Percentiles rank a stretch among this genome's conserved stretches.
phyloP scores from a whole-genome alignment of 176 grass and related monocot species.

The Oryza officinalis region DNA sequence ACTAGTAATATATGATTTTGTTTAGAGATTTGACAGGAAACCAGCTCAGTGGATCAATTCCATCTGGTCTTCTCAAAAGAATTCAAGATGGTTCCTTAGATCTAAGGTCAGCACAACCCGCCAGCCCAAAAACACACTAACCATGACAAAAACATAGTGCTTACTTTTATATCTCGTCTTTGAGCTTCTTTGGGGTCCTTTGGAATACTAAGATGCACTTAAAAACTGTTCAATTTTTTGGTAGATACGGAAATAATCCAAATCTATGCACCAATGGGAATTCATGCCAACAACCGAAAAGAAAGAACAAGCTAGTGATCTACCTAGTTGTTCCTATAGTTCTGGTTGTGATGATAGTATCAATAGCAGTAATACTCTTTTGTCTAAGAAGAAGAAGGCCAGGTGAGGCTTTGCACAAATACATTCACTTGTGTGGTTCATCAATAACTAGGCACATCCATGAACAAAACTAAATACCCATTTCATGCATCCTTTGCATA shows the following conservation, averaged over 20 bases:
- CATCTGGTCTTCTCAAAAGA: conserved; percentile 45
- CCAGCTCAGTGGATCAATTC: conserved; percentile 45
- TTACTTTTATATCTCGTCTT: not conserved
- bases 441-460: not conserved
- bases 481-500: not conserved
- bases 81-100: conserved; percentile 44
- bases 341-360: conserved; percentile 21
- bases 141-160: not conserved
- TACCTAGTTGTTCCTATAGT: conserved; percentile 39
- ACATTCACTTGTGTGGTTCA: not conserved
- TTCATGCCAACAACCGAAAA: conserved; percentile 32
- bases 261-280: conserved; percentile 30
- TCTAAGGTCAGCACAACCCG: conserved; percentile 32
- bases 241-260: conserved; percentile 49
- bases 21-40: conserved; percentile 67
- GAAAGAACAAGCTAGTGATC: conserved; percentile 39
- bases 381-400: not conserved
- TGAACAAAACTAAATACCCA: not conserved
- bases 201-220: not conserved
- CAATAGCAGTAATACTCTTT: conserved; percentile 15
- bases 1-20: not conserved
- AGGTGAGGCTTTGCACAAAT: conserved; percentile 12
- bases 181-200: not conserved
- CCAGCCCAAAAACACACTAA: not conserved
- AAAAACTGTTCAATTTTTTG: not conserved